A percentile compares a stretch with the other conserved stretches of the same genome.
Conservation (phyloP, 257 asterid species). For the Eucommia ulmoides region DNA sequence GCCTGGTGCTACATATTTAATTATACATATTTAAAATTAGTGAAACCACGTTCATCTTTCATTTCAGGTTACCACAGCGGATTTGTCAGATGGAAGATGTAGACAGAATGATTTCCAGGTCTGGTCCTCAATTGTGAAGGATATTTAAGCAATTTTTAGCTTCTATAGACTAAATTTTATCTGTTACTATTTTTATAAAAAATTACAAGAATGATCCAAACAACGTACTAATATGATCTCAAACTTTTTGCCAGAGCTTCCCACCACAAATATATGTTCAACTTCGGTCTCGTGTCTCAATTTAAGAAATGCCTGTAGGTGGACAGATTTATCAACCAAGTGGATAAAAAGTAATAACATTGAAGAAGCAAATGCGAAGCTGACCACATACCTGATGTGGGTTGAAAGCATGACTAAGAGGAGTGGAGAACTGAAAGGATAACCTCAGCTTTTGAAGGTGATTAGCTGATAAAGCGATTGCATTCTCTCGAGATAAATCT, state of each 20-base stretch:
- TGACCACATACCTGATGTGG: constrained; percentile 73
- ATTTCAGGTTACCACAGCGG: not conserved
- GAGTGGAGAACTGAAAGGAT: constrained; percentile 61
- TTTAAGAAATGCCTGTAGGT: constrained; percentile 71
- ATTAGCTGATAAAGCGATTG: constrained; percentile 66
- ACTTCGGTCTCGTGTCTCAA: constrained; percentile 75
- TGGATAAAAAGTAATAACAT: constrained; percentile 5
- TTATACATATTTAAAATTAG: too few relatives aligned
- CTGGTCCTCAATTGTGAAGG: not conserved
- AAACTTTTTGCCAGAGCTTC: constrained; percentile 50
- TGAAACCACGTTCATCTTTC: not conserved
- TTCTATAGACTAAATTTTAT: too few relatives aligned
- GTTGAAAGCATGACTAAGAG: constrained; percentile 59
- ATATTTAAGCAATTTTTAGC: not conserved
- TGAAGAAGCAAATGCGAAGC: constrained; percentile 5
- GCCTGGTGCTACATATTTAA: too few relatives aligned
- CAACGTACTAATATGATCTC: constrained; percentile 15
- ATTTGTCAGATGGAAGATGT: not conserved
- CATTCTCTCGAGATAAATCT: constrained; percentile 39
- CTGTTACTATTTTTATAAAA: too few relatives aligned
- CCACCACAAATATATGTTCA: constrained; percentile 85
- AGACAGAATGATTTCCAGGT: not conserved
- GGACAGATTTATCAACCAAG: constrained; percentile 11
- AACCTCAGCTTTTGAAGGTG: constrained; percentile 84
- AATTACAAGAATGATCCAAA: not conserved